A percentile compares a stretch with the other conserved stretches of the same genome.
These are phyloP conservation scores for Sphagnum magellanicum DNA, from an alignment of 228 moss, liverwort and hornwort genomes.

Conservation along the genomic window DNA sequence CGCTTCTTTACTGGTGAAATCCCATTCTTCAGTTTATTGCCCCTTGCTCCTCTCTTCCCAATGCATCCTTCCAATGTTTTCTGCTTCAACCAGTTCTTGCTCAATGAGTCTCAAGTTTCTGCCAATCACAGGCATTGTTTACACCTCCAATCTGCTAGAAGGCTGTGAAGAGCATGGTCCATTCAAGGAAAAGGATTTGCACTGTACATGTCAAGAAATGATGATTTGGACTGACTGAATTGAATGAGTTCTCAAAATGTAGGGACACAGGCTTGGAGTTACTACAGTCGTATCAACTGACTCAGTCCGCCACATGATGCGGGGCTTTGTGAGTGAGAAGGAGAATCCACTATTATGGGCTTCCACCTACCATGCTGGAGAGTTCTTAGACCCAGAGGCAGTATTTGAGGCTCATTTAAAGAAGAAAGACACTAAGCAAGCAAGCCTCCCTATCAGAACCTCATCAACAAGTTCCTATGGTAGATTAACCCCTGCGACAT, in stretches of 20 bases:
- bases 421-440: constrained; percentile 64
- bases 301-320: constrained; percentile 98
- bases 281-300: constrained; percentile 97
- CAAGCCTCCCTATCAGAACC: constrained; percentile 33
- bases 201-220: too few species aligned
- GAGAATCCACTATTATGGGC: constrained; percentile 90
- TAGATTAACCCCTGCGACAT: constrained; percentile 23
- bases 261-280: constrained; percentile 89
- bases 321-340: constrained; percentile 84
- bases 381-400: constrained; percentile 71
- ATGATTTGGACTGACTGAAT: constrained; percentile 9
- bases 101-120: too few species aligned
- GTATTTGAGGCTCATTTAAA: constrained; percentile 64
- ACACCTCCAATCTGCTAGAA: too few species aligned
- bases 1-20: constrained; percentile 71
- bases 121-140: too few species aligned
- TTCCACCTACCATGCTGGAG: constrained; percentile 95
- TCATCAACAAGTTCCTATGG: constrained; percentile 23
- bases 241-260: constrained; percentile 15
- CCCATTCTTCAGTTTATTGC: neutral
- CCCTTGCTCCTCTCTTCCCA: neutral
- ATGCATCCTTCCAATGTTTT: neutral
- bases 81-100: too few species aligned
- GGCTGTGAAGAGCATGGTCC: too few species aligned
- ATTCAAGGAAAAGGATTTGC: too few species aligned